Evolutionary conservation across 805 yeast species (phyloP), one percentile per base, ranked within the genome.

Genomic region (Debaryomyces hansenii): DNA sequence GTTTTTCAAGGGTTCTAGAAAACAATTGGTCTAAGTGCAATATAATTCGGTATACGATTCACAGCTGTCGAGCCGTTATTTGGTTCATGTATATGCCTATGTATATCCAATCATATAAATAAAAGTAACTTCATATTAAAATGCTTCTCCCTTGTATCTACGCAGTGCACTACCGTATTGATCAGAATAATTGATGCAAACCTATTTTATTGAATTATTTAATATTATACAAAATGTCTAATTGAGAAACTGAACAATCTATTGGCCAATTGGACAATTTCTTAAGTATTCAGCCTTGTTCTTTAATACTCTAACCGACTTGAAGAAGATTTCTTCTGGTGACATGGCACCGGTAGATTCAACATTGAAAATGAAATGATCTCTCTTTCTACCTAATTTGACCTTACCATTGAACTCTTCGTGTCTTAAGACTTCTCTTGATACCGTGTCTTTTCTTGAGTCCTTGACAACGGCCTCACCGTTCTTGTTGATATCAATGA

Each of bases 321-420:
- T 94, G 72, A 90, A 83, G 70, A 94, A 94, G 45, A 94, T 90
- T 71, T 92, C 98, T 59, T 89, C 96, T 18, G 99, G 97, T 12
- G 90, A 75, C 96, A 94, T 91, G 36, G 97, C 96, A 34, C 99
- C 98, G 2, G 96, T 85, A 46, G 92, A 84, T 70, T 94, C 99
- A 40, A 94, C 90, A 59, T 90, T 89, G 75, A 90, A 94, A 43
- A 94, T 88, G 66, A 94, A 94, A 59, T 94, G 96, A 64, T 87
- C 94, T 67, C 96, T 84, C 55, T 78, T 78, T 69, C 99, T 83
- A 37, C 98, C 99, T 45, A 94, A 77, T 67, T 86, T 87, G 46
- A 94, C 97, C 58, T 88, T 87, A 35, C 87, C 95, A 40, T 84
- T 76, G 59, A 94, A 94, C 65, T 94, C 96, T 43, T 83, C 87